Conservation (phyloP, 2,329 filamentous ascomycete species). For the Xylaria sp. region DNA sequence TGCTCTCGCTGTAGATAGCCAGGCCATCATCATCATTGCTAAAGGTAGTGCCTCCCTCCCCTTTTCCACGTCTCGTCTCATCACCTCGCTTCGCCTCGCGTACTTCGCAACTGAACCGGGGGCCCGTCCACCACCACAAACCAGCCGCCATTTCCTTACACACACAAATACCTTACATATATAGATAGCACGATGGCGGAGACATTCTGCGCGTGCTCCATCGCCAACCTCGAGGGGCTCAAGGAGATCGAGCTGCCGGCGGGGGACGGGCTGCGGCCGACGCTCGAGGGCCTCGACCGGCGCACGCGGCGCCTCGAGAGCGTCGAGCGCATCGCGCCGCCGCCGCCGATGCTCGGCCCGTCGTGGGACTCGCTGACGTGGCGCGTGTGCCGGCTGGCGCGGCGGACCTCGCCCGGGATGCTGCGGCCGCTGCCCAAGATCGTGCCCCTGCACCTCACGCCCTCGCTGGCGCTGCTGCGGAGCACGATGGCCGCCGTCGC, state of each 20-base stretch:
- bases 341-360: constrained; percentile 28
- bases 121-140: neutral
- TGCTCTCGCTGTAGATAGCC: neutral
- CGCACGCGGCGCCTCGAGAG: constrained; percentile 28
- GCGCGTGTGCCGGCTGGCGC: constrained; percentile 24
- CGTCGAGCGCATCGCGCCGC: constrained; percentile 17
- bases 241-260: constrained; percentile 1
- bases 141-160: too few relatives aligned
- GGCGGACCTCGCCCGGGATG: neutral
- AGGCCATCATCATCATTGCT: too few relatives aligned
- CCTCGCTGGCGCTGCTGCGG: constrained; percentile 18
- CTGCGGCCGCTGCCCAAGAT: neutral
- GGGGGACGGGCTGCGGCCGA: neutral
- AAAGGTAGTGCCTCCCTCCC: too few relatives aligned
- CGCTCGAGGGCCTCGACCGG: constrained; percentile 24
- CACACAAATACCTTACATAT: too few relatives aligned
- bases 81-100: neutral
- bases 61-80: too few relatives aligned
- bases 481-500: constrained; percentile 9
- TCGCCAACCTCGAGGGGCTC: constrained; percentile 31
- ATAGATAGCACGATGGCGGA: constrained; percentile 16
- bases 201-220: constrained; percentile 27
- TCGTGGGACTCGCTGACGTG: constrained; percentile 32
- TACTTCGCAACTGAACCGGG: neutral
- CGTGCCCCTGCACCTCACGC: constrained; percentile 11